Conservation (phyloP, 148 eudicot species). For the Vaccinium macrocarpon region DNA sequence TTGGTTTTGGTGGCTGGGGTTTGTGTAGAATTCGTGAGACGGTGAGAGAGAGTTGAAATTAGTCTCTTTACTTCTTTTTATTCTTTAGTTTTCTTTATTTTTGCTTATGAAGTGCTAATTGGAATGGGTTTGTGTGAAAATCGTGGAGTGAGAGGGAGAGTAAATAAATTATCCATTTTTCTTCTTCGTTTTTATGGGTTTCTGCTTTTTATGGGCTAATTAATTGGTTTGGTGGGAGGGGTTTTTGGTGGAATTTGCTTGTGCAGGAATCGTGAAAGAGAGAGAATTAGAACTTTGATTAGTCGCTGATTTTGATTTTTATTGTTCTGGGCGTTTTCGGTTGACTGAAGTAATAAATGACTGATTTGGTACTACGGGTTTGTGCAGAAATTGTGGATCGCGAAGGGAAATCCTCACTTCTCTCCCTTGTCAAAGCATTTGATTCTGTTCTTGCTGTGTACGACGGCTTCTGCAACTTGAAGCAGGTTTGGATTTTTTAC, state of each 20-base stretch:
- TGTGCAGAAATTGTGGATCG: slow-evolving; percentile 53
- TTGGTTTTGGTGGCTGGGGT: slow-evolving; percentile 9
- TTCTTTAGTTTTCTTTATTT: no score
- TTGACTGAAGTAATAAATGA: slow-evolving; percentile 2
- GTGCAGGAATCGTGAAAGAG: background rate
- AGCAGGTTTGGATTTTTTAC: slow-evolving; percentile 48
- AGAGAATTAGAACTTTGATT: background rate
- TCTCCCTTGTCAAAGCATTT: slow-evolving; percentile 77
- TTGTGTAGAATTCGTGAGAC: slow-evolving; percentile 38
- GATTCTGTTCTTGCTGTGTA: slow-evolving; percentile 79
- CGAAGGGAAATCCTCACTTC: slow-evolving; percentile 62
- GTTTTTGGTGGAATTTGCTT: background rate
- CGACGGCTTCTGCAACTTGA: slow-evolving; percentile 90
- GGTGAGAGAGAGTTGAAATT: slow-evolving; percentile 8
- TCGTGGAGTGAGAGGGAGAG: background rate
- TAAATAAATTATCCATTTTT: background rate
- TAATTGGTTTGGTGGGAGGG: slow-evolving; percentile 29
- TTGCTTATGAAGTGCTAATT: background rate
- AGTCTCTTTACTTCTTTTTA: background rate
- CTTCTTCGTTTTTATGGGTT: background rate
- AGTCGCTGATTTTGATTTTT: background rate
- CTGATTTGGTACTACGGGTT: slow-evolving; percentile 2
- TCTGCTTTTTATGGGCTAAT: slow-evolving; percentile 34
- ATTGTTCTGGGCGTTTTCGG: background rate
- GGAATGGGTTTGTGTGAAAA: background rate